Evolutionary conservation across 148 eudicot genomes (phyloP).

Genomic region (Cornus florida): DNA sequence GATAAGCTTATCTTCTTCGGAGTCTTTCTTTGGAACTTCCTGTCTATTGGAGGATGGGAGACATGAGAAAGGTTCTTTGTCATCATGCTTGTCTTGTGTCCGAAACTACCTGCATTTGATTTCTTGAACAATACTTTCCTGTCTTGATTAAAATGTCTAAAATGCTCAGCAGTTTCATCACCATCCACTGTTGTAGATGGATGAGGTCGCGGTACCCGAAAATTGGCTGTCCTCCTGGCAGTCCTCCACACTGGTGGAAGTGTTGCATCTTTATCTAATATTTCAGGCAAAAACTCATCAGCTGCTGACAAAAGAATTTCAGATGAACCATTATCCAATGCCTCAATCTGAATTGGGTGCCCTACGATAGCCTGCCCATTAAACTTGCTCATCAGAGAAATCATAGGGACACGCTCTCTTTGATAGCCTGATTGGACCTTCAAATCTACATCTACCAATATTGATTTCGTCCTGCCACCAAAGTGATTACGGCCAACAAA

Average conservation of each 20-base stretch:
- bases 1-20: constrained; percentile 46
- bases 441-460: constrained; percentile 81
- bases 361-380: constrained; percentile 95
- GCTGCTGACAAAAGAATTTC: constrained; percentile 41
- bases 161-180: constrained; percentile 33
- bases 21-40: constrained; percentile 36
- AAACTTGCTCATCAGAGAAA: constrained; percentile 86
- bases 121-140: constrained; percentile 35
- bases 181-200: constrained; percentile 38
- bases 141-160: constrained; percentile 36
- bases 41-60: constrained; percentile 30
- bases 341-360: constrained; percentile 86
- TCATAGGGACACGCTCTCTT: constrained; percentile 87
- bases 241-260: constrained; percentile 72
- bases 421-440: constrained; percentile 73
- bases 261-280: constrained; percentile 30
- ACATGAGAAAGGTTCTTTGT: constrained; percentile 29
- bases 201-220: constrained; percentile 66
- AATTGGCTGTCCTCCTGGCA: constrained; percentile 72
- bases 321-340: constrained; percentile 69
- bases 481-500: constrained; percentile 32
- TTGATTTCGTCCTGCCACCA: constrained; percentile 37
- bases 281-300: constrained; percentile 27
- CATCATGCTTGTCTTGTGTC: constrained; percentile 20
- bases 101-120: constrained; percentile 28